Percentiles rank a stretch among this genome's conserved stretches.
Evolutionary conservation across 139 green algal genomes (phyloP).

Genomic region (Edaphochlamys debaryana): DNA sequence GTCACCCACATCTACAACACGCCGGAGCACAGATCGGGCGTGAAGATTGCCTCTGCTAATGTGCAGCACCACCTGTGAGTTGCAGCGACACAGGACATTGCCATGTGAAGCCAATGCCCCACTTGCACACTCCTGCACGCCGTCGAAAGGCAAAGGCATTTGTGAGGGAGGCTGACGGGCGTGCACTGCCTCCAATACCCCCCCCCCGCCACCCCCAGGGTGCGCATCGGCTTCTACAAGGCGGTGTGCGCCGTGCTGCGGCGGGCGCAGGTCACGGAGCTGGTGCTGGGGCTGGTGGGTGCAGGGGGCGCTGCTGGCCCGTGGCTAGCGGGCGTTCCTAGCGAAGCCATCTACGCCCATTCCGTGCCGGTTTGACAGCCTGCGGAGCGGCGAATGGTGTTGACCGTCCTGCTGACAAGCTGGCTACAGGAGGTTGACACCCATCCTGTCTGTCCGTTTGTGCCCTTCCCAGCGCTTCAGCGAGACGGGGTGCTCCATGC

Average conservation of each 20-base stretch:
- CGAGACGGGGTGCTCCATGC: constrained; percentile 35
- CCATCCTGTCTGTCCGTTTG: no score
- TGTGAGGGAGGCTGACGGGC: no score
- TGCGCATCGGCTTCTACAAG: constrained; percentile 36
- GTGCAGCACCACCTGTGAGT: constrained; percentile 42
- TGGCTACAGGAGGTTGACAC: no score
- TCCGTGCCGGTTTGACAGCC: no score
- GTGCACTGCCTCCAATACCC: no score
- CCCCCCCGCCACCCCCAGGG: background rate
- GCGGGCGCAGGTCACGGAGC: constrained; percentile 13
- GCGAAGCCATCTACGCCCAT: no score
- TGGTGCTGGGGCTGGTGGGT: constrained; percentile 50
- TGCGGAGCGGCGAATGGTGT: no score
- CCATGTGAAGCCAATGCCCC: no score
- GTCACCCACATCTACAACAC: background rate
- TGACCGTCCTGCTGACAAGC: no score
- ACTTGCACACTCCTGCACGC: no score
- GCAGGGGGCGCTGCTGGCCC: background rate
- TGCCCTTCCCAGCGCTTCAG: constrained; percentile 39
- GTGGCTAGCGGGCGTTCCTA: no score
- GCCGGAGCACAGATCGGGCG: constrained; percentile 4
- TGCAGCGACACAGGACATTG: no score
- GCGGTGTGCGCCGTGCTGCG: constrained; percentile 29
- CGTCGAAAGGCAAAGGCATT: background rate
- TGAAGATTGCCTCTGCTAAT: constrained; percentile 10